These are phyloP conservation scores for Lactuca sativa DNA, from an alignment of 129 eudicot genomes.

Conservation along the genomic window DNA sequence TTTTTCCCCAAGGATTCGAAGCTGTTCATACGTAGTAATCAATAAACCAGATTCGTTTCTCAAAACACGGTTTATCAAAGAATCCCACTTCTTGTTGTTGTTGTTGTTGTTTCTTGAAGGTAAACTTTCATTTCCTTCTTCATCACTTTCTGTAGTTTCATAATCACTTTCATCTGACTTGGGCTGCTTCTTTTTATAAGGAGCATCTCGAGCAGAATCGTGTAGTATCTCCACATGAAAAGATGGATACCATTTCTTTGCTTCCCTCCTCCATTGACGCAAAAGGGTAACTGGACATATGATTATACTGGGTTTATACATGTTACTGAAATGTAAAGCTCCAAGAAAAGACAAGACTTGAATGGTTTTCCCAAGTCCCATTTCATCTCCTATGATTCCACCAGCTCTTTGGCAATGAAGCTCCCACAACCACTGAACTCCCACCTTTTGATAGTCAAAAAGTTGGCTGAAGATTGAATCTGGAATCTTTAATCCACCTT, in stretches of 20 bases:
- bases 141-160: slow-evolving; percentile 77
- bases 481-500: slow-evolving; percentile 90
- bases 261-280: slow-evolving; percentile 94
- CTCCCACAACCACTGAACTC: slow-evolving; percentile 99
- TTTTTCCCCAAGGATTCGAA: slow-evolving; percentile 72
- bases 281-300: slow-evolving; percentile 92
- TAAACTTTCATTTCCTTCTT: slow-evolving; percentile 28
- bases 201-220: slow-evolving; percentile 72
- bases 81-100: slow-evolving; percentile 68
- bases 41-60: slow-evolving; percentile 76
- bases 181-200: slow-evolving; percentile 47
- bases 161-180: slow-evolving; percentile 70
- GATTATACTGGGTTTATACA: slow-evolving; percentile 86
- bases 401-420: slow-evolving; percentile 98
- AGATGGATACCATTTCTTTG: slow-evolving; percentile 80
- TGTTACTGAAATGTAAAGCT: slow-evolving; percentile 76
- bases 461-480: slow-evolving; percentile 62
- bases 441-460: slow-evolving; percentile 93
- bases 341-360: slow-evolving; percentile 86
- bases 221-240: slow-evolving; percentile 88
- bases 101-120: slow-evolving; percentile 28
- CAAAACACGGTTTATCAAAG: slow-evolving; percentile 69
- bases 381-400: slow-evolving; percentile 97
- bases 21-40: slow-evolving; percentile 93
- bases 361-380: slow-evolving; percentile 98